A percentile compares a stretch with the other conserved stretches of the same genome.
phyloP scores from a whole-genome alignment of 441 rosid genomes.

The Rhodomyrtus psidioides region DNA sequence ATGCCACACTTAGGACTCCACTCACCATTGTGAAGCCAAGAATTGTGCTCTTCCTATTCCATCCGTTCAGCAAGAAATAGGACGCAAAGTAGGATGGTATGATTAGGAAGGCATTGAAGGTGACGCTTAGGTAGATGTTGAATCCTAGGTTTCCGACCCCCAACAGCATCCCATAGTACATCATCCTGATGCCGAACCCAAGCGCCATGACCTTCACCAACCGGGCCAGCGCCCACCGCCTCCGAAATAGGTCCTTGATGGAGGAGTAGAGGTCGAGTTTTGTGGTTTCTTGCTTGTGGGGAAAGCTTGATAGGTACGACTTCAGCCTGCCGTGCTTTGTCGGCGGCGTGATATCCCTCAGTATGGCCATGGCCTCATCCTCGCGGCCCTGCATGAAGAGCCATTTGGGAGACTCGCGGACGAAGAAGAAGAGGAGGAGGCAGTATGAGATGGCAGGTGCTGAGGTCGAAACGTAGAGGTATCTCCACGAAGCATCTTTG shows the following conservation, averaged over 20 bases:
- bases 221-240: conserved; percentile 5
- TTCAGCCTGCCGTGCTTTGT: neutral
- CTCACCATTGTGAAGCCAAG: neutral
- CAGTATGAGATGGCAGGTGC: conserved; percentile 11
- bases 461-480: conserved; percentile 24
- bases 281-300: neutral
- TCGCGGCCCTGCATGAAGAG: conserved; percentile 21
- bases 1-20: conserved; percentile 4
- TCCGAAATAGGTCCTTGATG: neutral
- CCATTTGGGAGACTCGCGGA: conserved; percentile 36
- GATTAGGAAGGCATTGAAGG: conserved; percentile 4
- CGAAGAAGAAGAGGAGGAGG: conserved; percentile 8
- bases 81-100: conserved; percentile 1
- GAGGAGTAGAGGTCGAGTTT: neutral
- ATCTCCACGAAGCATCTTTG: conserved; percentile 22
- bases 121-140: conserved; percentile 1
- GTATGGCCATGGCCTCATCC: conserved; percentile 17
- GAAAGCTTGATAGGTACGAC: neutral
- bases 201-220: neutral
- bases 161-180: conserved; percentile 15
- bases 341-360: neutral
- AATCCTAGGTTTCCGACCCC: conserved; percentile 9
- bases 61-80: neutral
- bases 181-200: conserved; percentile 16
- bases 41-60: conserved; percentile 5